These are phyloP conservation scores for Endoconidiophora polonica DNA, from an alignment of 2,329 filamentous ascomycete species.

Conservation along the genomic window DNA sequence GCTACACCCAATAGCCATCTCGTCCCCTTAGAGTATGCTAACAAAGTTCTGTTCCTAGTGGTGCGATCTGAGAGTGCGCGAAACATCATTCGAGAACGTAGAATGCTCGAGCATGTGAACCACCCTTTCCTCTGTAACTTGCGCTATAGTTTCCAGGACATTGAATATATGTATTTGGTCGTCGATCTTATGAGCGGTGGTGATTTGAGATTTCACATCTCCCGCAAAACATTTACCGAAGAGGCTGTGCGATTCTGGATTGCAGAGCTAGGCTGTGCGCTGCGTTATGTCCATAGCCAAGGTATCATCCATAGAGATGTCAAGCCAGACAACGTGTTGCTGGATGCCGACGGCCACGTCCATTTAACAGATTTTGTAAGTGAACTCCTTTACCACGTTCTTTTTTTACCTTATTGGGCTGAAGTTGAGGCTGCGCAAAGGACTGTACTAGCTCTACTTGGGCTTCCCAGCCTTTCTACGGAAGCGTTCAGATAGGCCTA, in stretches of 20 bases:
- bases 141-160: constrained; percentile 97
- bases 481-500: too few species aligned
- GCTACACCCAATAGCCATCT: not conserved
- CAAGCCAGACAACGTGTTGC: constrained; percentile 79
- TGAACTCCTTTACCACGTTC: constrained; percentile 13
- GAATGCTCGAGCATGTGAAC: constrained; percentile 96
- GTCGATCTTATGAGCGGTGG: constrained; percentile 97
- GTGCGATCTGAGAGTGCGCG: constrained; percentile 94
- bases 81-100: constrained; percentile 91
- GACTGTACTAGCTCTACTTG: too few species aligned
- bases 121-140: constrained; percentile 97
- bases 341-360: constrained; percentile 82
- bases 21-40: not conserved
- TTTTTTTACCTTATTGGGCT: not conserved
- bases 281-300: constrained; percentile 72
- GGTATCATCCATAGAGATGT: constrained; percentile 83
- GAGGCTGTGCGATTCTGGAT: constrained; percentile 97
- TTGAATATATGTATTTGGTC: constrained; percentile 98
- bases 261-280: constrained; percentile 76
- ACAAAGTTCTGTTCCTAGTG: constrained; percentile 35
- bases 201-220: constrained; percentile 93
- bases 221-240: constrained; percentile 93
- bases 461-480: too few species aligned
- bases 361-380: constrained; percentile 94
- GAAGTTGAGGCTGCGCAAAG: too few species aligned